Evolutionary conservation across 257 asterid species (phyloP), one percentile per base, ranked within the genome.

Genomic region (Nicotiana obtusifolia): DNA sequence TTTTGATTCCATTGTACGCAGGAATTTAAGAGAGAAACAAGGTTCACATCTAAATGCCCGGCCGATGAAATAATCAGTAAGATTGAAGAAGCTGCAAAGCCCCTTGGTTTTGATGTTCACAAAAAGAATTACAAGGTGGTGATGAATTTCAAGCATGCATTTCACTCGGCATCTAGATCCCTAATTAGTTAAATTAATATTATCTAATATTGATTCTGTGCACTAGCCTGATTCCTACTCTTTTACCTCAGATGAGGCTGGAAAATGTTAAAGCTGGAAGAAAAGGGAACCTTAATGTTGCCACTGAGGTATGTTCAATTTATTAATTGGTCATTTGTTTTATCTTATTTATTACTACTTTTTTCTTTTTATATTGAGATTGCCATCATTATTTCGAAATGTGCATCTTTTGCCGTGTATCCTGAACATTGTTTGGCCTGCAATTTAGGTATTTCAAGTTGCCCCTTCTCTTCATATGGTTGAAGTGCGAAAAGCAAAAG

Each of bases 101-200:
- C 98, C 49, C 96, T 94, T 54, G 98, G 98, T 83, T 94, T 93
- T 82, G 98, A 90, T 90, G 97, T 94, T 81, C 97, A 89, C 80
- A 94, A 90, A 84, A 94, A 92, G 87, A 94, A 93, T 82, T 94
- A 93, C 88, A 94, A 93, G 98, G 98, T 94, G 69, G 61, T 76
- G 54, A 22, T 82, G 78, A 81, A 13, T 59, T 81, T 85, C 56
- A 67, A 78, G 2, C 24, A 49, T 47, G 16, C 20, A 53, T 8
- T 31, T 35, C n/a, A 81, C 35, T 49, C 2, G 10, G 0, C 37
- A 47, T 60, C 44, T 22, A 5, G 53, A 67, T 11, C 10, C 61
- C 24, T n/a, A 64, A 30, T 33, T 53, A 41, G 11, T 77, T 62
- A 26, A 59, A 24, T 20, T 19, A 16, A 24, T 47, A 13, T 41